Evolutionary conservation across 2,329 filamentous ascomycete genomes (phyloP).

Genomic region (Aspergillus hiratsukae): DNA sequence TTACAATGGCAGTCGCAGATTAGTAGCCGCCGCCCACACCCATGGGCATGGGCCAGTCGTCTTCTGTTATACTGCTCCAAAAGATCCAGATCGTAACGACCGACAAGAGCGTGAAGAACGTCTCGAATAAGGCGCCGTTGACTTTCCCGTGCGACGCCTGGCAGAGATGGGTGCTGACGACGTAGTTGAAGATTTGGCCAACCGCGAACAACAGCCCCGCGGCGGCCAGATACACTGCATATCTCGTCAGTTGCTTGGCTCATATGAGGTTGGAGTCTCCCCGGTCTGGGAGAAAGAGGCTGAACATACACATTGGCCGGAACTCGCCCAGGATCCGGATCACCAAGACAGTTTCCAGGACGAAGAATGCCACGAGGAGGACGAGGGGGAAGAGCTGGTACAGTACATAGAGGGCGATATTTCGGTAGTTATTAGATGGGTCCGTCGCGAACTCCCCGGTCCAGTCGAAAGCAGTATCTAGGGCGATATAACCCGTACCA

Average conservation of each 20-base stretch:
- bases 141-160: slow-evolving; percentile 77
- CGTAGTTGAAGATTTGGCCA: slow-evolving; percentile 94
- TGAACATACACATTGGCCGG: slow-evolving; percentile 72
- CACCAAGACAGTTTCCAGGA: slow-evolving; percentile 79
- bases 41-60: slow-evolving; percentile 76
- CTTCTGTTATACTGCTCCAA: slow-evolving; percentile 98
- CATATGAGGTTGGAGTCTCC: neutral
- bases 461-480: slow-evolving; percentile 87
- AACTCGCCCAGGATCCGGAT: slow-evolving; percentile 80
- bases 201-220: slow-evolving; percentile 81
- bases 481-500: slow-evolving; percentile 89
- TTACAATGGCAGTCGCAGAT: neutral
- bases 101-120: slow-evolving; percentile 80
- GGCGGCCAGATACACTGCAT: slow-evolving; percentile 63
- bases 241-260: slow-evolving; percentile 1
- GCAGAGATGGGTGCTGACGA: slow-evolving; percentile 87
- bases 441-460: slow-evolving; percentile 71
- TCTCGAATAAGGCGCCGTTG: slow-evolving; percentile 89
- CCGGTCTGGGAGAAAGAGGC: neutral
- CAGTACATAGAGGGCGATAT: slow-evolving; percentile 85
- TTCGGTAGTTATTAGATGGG: slow-evolving; percentile 54
- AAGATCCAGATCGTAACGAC: slow-evolving; percentile 87
- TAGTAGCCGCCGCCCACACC: slow-evolving; percentile 22
- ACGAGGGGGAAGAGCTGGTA: slow-evolving; percentile 87
- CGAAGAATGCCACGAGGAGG: slow-evolving; percentile 82